Base-by-base conservation (phyloP, 768 basidiomycete genomes). In the Auricularia cornea region DNA sequence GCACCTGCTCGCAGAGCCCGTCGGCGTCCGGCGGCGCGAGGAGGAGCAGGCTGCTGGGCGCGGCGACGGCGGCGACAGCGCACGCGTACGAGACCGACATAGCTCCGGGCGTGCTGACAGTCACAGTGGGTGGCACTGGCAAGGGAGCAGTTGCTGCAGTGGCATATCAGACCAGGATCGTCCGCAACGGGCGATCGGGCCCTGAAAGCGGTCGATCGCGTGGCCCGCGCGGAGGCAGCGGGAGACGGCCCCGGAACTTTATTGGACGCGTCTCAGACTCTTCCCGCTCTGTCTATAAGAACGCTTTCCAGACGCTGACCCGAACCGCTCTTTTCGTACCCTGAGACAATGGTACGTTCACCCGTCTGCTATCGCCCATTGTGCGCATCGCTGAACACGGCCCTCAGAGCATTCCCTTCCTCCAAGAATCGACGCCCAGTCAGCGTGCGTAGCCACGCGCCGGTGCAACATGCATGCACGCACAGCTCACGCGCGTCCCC, bases 1-100 rank as follows among this genome's bases (percentile, higher is more conserved):
- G 63, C 38, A 76, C 77, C 69, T 78, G 77, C 62, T 74, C 68
- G 61, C 77, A 76, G 77, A 74, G 77, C 48, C 71, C 73, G 28
- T 60, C 60, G 35, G 76, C 75, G 33, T 69, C 72, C 18, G 70
- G 69, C 29, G 72, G 67, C 18, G 75, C 68, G 35, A 77, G 66
- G 5, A 71, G 52, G 14, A 78, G 59, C 4, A 80, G 61, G 18
- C 72, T 67, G 8, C 74, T 67, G 14, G 77, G 71, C 8, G 68
- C 68, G 10, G 31, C 52, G 10, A 78, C 71, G 2, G 76, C 72
- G 44, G 48, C 52, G 6, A 80, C 72, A 5, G 72, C 63, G 31
- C 44, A 48, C 6, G 44, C 20, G 20, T 48, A 48, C 10, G 44
- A 18, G 12, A 18, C 16, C 20, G 44, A 48, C 44, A 48, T 48